These are phyloP conservation scores for Nymphaea thermarum DNA, from an alignment of 164 flowering plant genomes.

Conservation along the genomic window DNA sequence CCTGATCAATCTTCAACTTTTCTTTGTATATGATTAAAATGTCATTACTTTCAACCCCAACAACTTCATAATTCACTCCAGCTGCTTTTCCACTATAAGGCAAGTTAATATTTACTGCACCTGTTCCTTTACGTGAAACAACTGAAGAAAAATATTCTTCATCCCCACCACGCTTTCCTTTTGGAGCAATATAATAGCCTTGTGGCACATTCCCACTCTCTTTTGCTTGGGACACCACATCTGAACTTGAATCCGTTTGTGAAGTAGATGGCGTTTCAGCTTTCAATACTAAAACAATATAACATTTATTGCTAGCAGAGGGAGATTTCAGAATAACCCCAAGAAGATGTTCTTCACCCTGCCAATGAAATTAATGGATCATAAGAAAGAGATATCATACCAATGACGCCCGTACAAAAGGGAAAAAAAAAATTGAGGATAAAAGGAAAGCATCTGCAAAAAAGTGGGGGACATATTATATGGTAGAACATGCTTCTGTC, in stretches of 20 bases:
- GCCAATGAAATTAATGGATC: constrained; percentile 8
- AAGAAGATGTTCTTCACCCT: constrained; percentile 82
- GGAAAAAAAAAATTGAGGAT: no score
- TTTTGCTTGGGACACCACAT: constrained; percentile 24
- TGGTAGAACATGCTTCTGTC: no score
- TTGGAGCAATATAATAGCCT: constrained; percentile 48
- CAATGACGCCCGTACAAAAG: no score
- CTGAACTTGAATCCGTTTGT: constrained; percentile 16
- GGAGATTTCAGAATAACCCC: constrained; percentile 76
- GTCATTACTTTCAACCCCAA: constrained; percentile 51
- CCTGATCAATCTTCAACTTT: constrained; percentile 70
- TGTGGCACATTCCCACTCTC: constrained; percentile 23
- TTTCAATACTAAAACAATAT: constrained; percentile 60
- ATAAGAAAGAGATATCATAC: no score
- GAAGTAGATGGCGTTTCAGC: constrained; percentile 40
- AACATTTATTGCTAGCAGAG: constrained; percentile 38
- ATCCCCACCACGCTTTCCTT: constrained; percentile 52
- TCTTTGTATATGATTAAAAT: constrained; percentile 53
- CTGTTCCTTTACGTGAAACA: constrained; percentile 60
- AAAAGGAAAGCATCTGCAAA: no score
- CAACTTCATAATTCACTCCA: constrained; percentile 72
- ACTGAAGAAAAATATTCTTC: constrained; percentile 45
- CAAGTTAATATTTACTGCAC: constrained; percentile 50
- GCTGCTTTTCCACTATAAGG: constrained; percentile 70
- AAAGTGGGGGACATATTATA: no score